These are phyloP conservation scores for Bryoerythrophyllum caledonicum DNA, from an alignment of 225 moss, liverwort and hornwort genomes.

Conservation along the genomic window DNA sequence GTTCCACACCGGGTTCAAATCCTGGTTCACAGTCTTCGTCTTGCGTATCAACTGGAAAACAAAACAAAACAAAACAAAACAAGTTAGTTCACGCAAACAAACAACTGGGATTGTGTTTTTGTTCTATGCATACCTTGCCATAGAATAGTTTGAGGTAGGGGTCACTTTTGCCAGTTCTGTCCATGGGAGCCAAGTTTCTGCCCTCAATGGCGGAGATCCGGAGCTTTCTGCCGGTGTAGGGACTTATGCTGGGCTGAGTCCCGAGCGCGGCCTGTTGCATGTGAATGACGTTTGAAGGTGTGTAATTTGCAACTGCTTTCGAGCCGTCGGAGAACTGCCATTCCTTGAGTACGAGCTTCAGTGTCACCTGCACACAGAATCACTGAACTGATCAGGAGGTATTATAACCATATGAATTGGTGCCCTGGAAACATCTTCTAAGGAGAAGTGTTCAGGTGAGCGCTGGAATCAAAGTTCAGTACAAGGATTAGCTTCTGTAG, in stretches of 20 bases:
- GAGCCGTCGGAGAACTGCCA: conserved; percentile 99
- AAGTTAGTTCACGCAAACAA: not conserved
- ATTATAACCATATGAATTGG: too few relatives aligned
- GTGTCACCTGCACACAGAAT: conserved; percentile 64
- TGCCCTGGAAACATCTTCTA: too few relatives aligned
- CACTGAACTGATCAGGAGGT: too few relatives aligned
- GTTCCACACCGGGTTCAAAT: conserved; percentile 90
- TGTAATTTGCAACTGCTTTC: conserved; percentile 82
- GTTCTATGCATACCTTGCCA: conserved; percentile 73
- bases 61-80: too few relatives aligned
- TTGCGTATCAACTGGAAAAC: conserved; percentile 72
- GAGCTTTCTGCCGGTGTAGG: conserved; percentile 78
- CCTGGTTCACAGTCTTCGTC: conserved; percentile 95
- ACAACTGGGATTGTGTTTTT: not conserved
- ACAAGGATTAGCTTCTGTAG: too few relatives aligned
- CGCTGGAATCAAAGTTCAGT: too few relatives aligned
- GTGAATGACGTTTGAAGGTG: conserved; percentile 47
- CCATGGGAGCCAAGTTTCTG: conserved; percentile 95
- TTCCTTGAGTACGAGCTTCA: conserved; percentile 76
- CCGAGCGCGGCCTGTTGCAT: conserved; percentile 62
- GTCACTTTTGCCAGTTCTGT: conserved; percentile 98
- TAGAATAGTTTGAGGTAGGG: conserved; percentile 95
- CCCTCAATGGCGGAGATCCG: conserved; percentile 84
- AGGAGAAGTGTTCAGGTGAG: too few relatives aligned
- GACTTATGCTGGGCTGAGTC: conserved; percentile 50